Evolutionary conservation across 2,329 filamentous ascomycete genomes (phyloP), one percentile per base, ranked within the genome.

Genomic region (Fusarium begoniae): DNA sequence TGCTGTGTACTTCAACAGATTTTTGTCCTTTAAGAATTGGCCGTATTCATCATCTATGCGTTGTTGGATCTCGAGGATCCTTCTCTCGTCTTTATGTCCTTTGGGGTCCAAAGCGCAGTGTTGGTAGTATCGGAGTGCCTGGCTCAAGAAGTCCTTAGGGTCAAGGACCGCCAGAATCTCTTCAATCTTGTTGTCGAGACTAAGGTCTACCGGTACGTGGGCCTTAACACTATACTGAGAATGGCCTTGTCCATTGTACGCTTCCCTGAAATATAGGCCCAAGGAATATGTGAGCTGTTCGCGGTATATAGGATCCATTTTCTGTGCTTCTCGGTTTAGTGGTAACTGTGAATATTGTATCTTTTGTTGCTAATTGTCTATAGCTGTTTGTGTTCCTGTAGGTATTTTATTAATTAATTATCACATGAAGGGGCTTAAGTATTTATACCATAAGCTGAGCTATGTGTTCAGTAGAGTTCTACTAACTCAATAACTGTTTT

Each of bases 361-460:
- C 2, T 5, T 10, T 18, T 51, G 13, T 17, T 11, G 8, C 4
- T 30, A 3, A 30, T 30, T 17, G 26, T 30, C 5, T 0, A 2
- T 48, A 15, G 20, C 5, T n/a, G 6, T 4, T 30, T 30, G 26
- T 8, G 4, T n/a, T 4, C 12, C 0, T 48, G 10, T 17, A 8
- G 9, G 3, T n/a, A 17, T n/a, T 4, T 3, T 2, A 0, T 22
- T n/a, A 11, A 5, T 48, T 6, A 11, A 30, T 20, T 4, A 48
- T 17, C 5, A 14, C 0, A 17, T 4, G 20, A 17, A 4, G 9
- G 14, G 11, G 14, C 6, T 1, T 6, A 0, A 48, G 1, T 30
- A 48, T 22, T 30, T 48, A n/a, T n/a, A 30, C 4, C 3, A 15
- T 1, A 22, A 48, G 9, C 6, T 10, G 7, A 32, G 7, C 7